Conservation (phyloP, 371 early-diverging fungal genomes). For the Paramicrosporidium saccamoebae region DNA sequence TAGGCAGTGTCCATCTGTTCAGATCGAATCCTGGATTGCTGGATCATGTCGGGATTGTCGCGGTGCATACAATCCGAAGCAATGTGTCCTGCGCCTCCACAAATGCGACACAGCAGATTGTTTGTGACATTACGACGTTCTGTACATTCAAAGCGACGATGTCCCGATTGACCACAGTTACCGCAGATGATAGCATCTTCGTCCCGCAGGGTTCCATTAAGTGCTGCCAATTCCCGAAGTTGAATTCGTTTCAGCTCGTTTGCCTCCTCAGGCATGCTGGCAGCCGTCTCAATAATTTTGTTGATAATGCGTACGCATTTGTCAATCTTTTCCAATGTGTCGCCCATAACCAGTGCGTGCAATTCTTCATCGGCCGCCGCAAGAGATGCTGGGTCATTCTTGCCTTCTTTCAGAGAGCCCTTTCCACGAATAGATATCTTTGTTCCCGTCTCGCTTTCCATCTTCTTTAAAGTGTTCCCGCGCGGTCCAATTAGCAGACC, state of each 20-base stretch:
- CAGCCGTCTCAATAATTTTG: constrained; percentile 71
- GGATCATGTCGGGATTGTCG: constrained; percentile 49
- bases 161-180: constrained; percentile 70
- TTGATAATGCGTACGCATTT: constrained; percentile 51
- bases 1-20: too few species aligned
- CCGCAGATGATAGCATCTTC: constrained; percentile 45
- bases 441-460: constrained; percentile 67
- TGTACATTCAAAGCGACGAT: constrained; percentile 67
- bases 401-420: constrained; percentile 90
- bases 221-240: constrained; percentile 62
- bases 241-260: constrained; percentile 75
- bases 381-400: constrained; percentile 20
- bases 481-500: constrained; percentile 85
- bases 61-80: constrained; percentile 48
- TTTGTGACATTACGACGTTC: constrained; percentile 53
- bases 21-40: too few species aligned
- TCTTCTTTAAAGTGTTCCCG: constrained; percentile 72
- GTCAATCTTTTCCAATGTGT: constrained; percentile 50
- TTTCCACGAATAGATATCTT: constrained; percentile 85
- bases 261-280: constrained; percentile 65
- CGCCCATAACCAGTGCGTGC: constrained; percentile 67
- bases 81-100: constrained; percentile 64
- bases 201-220: constrained; percentile 80
- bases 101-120: constrained; percentile 52
- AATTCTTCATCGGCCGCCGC: constrained; percentile 70